phyloP scores from a whole-genome alignment of 495 filamentous ascomycete genomes.

The Hyaloscypha hepaticicola region DNA sequence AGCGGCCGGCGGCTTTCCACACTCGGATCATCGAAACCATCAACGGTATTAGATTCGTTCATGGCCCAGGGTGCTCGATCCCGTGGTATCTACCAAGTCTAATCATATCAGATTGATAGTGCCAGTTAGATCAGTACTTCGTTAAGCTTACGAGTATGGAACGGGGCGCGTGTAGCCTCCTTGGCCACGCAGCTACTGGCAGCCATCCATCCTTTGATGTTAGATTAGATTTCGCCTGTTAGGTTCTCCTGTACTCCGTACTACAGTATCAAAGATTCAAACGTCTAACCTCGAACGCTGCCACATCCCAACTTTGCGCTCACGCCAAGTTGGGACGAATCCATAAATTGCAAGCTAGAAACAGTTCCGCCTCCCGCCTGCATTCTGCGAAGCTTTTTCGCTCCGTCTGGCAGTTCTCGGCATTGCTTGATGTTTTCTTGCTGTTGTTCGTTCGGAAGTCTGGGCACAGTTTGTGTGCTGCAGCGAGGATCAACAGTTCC shows the following conservation, averaged over 20 bases:
- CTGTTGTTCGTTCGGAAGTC: not conserved
- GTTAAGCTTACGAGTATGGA: not conserved
- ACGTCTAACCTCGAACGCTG: not conserved
- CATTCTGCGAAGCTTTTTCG: not conserved
- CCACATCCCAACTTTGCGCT: not conserved
- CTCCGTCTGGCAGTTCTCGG: not conserved
- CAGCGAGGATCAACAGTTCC: not conserved
- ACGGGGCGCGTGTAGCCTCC: not conserved
- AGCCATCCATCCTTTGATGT: not conserved
- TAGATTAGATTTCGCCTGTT: not conserved
- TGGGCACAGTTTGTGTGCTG: not conserved
- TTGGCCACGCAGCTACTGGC: not conserved
- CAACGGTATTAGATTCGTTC: not conserved
- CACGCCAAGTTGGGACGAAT: not conserved
- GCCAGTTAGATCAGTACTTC: not conserved
- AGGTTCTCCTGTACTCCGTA: not conserved
- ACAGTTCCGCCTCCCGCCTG: not conserved
- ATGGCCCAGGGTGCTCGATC: not conserved
- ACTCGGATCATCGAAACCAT: constrained; percentile 17
- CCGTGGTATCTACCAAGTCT: not conserved
- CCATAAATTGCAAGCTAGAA: not conserved
- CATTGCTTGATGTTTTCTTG: not conserved
- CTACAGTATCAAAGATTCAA: no score
- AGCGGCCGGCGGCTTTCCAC: not conserved
- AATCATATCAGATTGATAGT: constrained; percentile 12